Percentiles rank a stretch among this genome's conserved stretches.
Evolutionary conservation across 345 rosid species (phyloP).

Genomic region (Psidium guajava): DNA sequence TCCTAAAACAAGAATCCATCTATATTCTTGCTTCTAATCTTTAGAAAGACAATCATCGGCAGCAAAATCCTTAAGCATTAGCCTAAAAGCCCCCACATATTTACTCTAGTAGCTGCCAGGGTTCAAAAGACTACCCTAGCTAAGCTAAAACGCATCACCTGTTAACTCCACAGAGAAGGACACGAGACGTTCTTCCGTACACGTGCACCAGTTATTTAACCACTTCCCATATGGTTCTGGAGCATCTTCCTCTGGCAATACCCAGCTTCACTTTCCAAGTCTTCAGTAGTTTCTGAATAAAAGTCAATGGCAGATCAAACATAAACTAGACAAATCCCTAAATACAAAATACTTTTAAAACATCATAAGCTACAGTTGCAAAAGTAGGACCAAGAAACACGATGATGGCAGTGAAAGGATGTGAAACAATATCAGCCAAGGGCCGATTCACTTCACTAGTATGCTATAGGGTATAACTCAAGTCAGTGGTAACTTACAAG

Average conservation of each 20-base stretch:
- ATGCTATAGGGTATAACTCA: neutral
- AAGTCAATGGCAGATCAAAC: neutral
- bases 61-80: neutral
- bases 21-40: neutral
- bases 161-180: neutral
- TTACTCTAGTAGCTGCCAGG: neutral
- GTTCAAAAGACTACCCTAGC: neutral
- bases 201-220: neutral
- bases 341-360: neutral
- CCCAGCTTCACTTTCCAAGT: neutral
- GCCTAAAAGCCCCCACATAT: neutral
- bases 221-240: neutral
- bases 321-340: neutral
- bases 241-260: neutral
- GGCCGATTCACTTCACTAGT: neutral
- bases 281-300: neutral
- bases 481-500: neutral
- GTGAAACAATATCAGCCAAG: neutral
- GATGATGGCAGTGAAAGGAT: neutral
- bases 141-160: neutral
- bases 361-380: neutral
- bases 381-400: neutral
- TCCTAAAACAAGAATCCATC: neutral
- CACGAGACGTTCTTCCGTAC: neutral
- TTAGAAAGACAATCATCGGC: neutral